Percentiles rank a stretch among this genome's conserved stretches.
phyloP scores from a whole-genome alignment of 78 protist species.

The Diacronema lutheri region DNA sequence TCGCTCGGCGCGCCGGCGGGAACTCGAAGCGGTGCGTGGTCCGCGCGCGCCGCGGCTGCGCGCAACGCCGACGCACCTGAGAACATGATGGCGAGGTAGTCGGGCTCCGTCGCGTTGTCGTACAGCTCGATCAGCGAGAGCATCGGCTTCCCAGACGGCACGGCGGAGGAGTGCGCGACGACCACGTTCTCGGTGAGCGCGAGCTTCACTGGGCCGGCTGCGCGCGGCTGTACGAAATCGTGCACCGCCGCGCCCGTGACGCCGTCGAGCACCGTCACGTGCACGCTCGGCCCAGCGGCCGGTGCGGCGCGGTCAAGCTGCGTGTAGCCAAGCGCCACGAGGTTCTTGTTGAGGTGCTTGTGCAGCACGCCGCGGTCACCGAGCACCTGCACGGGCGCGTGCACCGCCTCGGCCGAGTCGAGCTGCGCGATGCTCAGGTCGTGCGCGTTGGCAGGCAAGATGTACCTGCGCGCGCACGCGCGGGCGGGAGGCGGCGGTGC shows the following conservation, averaged over 20 bases:
- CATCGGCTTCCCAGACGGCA: neutral
- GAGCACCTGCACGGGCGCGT: neutral
- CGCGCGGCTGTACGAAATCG: neutral
- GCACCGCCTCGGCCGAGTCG: neutral
- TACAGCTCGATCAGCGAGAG: neutral
- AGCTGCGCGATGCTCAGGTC: neutral
- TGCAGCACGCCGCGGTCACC: constrained; percentile 27
- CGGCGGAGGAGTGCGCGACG: neutral
- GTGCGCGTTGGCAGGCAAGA: no score
- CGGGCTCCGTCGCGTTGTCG: neutral
- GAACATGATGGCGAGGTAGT: no score
- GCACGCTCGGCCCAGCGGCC: no score
- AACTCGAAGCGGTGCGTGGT: no score
- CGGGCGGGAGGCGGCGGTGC: neutral
- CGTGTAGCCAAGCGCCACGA: neutral
- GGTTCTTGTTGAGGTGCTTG: constrained; percentile 19
- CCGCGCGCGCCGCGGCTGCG: no score
- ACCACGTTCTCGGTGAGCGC: neutral
- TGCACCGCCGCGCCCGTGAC: constrained; percentile 4
- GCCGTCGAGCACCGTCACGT: neutral
- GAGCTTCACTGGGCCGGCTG: neutral
- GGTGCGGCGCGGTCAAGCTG: no score
- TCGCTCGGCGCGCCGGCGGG: no score
- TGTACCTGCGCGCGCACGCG: no score
- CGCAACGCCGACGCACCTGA: no score